Base-by-base conservation (phyloP, 1,139 yeast species). In the Pichia sp. region DNA sequence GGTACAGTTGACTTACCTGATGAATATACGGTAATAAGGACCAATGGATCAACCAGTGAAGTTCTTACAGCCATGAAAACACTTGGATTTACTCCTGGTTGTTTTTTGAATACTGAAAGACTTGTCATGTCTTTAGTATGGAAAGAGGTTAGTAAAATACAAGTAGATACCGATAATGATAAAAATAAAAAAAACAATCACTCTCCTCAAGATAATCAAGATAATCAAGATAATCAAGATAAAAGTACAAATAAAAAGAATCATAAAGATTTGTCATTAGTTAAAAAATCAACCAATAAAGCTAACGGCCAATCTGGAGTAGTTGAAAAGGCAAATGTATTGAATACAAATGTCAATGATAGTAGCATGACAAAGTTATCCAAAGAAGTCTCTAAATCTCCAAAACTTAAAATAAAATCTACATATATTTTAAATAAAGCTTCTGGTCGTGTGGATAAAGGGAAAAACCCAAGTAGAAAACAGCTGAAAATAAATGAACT, bases 61-160 rank as follows among this genome's bases (percentile, higher is more conserved):
- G 13, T 22, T 22, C 22, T 35, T 13, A 13, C 38, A 20, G 16
- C 13, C 13, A 20, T 35, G 16, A 20, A 35, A 20, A 3, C 24
- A 20, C n/a, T 36, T 22, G 45, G 45, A 20, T 35, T 22, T 20
- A 12, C 38, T 3, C 34, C 26, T 35, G 34, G 18, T 11, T 16
- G 27, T 13, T 26, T 37, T n/a, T 16, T 43, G 7, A 35, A 35
- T 13, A 43, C 41, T 1, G 45, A 43, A 27, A 43, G 12, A 7
- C 9, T 43, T 23, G 23, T 43, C 8, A 29, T 43, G 8, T 43
- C 45, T 9, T 29, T 43, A 27, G 34, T 43, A 7, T 36, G 40
- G 40, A 43, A 32, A 8, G 16, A 20, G 15, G n/a, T 43, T 22
- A 36, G 18, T 18, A 27, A 43, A 26, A 12, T 29, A 7, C 22